phyloP scores from a whole-genome alignment of 441 rosid genomes.

The Corymbia calophylla region DNA sequence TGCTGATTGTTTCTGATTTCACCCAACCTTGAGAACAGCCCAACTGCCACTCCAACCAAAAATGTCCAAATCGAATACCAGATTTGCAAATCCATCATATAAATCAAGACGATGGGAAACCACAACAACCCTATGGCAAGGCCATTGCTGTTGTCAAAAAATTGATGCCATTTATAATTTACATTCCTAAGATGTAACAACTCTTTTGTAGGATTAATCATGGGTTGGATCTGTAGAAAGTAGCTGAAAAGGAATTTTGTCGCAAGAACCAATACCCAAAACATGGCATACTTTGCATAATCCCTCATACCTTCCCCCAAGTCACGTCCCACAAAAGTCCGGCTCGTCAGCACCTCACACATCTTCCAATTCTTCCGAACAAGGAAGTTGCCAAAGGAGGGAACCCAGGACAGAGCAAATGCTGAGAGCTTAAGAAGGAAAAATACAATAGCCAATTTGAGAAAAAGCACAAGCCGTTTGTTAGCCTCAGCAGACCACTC shows the following conservation, averaged over 20 bases:
- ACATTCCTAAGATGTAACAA: constrained; percentile 32
- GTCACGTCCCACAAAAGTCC: constrained; percentile 76
- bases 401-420: constrained; percentile 47
- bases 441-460: constrained; percentile 43
- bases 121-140: constrained; percentile 68
- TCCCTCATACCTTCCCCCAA: constrained; percentile 79
- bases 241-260: constrained; percentile 78
- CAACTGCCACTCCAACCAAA: constrained; percentile 68
- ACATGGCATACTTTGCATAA: constrained; percentile 55
- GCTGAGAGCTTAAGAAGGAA: constrained; percentile 64
- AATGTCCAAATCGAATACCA: constrained; percentile 85
- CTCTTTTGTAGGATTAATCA: constrained; percentile 53
- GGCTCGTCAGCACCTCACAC: constrained; percentile 46
- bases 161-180: constrained; percentile 45
- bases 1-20: constrained; percentile 84
- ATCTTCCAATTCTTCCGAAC: constrained; percentile 78
- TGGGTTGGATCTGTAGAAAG: constrained; percentile 77
- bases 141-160: constrained; percentile 39
- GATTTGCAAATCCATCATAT: constrained; percentile 85
- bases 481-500: constrained; percentile 39
- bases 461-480: constrained; percentile 37
- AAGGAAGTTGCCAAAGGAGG: constrained; percentile 78
- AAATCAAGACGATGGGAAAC: constrained; percentile 74
- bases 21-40: constrained; percentile 74
- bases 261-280: constrained; percentile 61